phyloP scores from a whole-genome alignment of 1,284 basidiomycete species.

The Athelia sp. region DNA sequence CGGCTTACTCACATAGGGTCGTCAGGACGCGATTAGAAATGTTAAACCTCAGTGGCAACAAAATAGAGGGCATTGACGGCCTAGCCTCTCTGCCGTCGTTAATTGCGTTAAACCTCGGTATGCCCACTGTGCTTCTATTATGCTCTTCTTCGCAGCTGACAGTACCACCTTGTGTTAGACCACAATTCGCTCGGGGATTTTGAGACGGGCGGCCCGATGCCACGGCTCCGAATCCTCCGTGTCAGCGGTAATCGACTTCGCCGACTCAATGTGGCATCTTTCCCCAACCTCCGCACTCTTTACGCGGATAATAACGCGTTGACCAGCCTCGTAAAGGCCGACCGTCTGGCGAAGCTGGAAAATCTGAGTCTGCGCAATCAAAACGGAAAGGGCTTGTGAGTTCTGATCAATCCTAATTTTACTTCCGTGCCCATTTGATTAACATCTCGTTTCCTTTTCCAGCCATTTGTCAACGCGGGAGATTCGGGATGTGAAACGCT shows the following conservation, averaged over 20 bases:
- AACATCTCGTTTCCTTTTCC: constrained; percentile 9
- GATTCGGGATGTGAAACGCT: constrained; percentile 84
- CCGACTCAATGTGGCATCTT: constrained; percentile 61
- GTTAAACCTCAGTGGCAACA: constrained; percentile 81
- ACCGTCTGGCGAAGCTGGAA: constrained; percentile 69
- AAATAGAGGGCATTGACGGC: constrained; percentile 55
- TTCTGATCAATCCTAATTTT: constrained; percentile 20
- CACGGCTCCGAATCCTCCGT: constrained; percentile 78
- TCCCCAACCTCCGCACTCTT: constrained; percentile 80
- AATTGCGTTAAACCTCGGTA: constrained; percentile 77
- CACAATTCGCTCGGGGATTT: constrained; percentile 61
- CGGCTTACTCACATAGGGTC: not conserved
- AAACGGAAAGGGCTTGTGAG: constrained; percentile 68
- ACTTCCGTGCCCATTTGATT: constrained; percentile 7
- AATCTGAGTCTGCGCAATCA: constrained; percentile 93
- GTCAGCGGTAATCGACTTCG: constrained; percentile 80
- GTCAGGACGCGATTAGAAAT: constrained; percentile 76
- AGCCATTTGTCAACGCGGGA: constrained; percentile 64
- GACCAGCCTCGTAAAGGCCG: constrained; percentile 44
- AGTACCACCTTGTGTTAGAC: constrained; percentile 47
- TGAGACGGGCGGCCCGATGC: constrained; percentile 49
- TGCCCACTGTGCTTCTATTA: constrained; percentile 26
- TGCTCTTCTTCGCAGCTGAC: constrained; percentile 6
- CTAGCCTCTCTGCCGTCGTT: constrained; percentile 61
- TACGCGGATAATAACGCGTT: constrained; percentile 90